Evolutionary conservation across 2,329 filamentous ascomycete genomes (phyloP), one percentile per base, ranked within the genome.

Genomic region (Aspergillus eucalypticola): DNA sequence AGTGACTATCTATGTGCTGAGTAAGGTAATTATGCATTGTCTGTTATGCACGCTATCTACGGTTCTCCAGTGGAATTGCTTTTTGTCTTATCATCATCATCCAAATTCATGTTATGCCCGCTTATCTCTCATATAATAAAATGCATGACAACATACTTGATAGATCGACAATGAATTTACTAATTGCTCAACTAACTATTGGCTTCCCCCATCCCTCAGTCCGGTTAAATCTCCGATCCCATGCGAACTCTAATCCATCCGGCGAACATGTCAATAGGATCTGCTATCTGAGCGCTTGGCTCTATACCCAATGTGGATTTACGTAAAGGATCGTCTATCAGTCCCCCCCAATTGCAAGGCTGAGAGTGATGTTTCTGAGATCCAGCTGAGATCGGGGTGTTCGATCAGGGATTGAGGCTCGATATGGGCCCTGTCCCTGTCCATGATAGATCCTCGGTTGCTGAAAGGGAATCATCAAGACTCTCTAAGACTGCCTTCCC

Each of bases 291-390:
- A 44, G 41, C 41, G 41, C 41, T 44, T 44, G 46, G 25, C 25
- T 32, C 48, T 51, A 50, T 54, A 25, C 42, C 35, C 27, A 32
- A 25, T 35, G 13, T 13, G 13, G 42, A 13, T 52, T 58, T 61
- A 61, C 59, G 59, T 61, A 61, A 58, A 61, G 29, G 39, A 54
- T 41, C 50, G 51, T 53, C 49, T 58, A 61, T 58, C 59, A 46
- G 53, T 55, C 3, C 25, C 38, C 17, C 17, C 38, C 11, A 42
- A 25, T 15, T 32, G 25, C 15, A 44, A 32, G 53, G 53, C 19
- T 55, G 38, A 11, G 38, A 54, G 39, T 15, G 17, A 6, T 23
- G 53, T n/a, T 8, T 15, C 8, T 41, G 5, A 21, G 10, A 19
- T 21, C 19, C 23, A 54, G 19, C 39, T 17, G 25, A 44, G 38